Evolutionary conservation across 805 yeast species (phyloP).

Genomic region (Hyphopichia homilentoma): DNA sequence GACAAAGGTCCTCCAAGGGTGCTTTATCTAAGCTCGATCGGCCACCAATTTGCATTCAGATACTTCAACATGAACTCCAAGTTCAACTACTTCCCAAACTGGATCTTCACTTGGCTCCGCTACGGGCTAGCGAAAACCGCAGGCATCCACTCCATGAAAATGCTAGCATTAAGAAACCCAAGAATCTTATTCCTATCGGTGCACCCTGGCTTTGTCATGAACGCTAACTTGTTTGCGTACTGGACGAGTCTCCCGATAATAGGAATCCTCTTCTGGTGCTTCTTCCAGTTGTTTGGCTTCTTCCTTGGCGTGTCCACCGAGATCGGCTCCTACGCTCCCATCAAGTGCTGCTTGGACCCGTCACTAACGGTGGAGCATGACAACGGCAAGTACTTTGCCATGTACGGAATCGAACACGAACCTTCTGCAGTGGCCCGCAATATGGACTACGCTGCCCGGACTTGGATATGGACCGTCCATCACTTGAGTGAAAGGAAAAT

Average conservation of each 20-base stretch:
- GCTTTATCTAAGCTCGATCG: slow-evolving; percentile 61
- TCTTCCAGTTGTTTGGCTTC: slow-evolving; percentile 65
- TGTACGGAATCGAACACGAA: slow-evolving; percentile 52
- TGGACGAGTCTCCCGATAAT: slow-evolving; percentile 76
- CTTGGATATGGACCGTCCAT: slow-evolving; percentile 78
- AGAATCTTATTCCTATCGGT: slow-evolving; percentile 60
- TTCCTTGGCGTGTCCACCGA: slow-evolving; percentile 70
- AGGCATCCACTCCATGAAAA: slow-evolving; percentile 68
- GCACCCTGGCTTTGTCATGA: slow-evolving; percentile 87
- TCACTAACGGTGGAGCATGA: slow-evolving; percentile 46
- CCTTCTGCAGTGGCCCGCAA: slow-evolving; percentile 58
- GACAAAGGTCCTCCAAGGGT: slow-evolving; percentile 46
- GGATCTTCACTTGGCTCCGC: slow-evolving; percentile 71
- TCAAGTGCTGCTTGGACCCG: slow-evolving; percentile 59
- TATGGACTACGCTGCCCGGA: slow-evolving; percentile 57
- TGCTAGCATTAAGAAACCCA: slow-evolving; percentile 64
- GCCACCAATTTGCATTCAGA: slow-evolving; percentile 51
- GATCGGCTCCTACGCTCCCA: slow-evolving; percentile 63
- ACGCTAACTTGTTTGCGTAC: slow-evolving; percentile 68
- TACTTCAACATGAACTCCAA: slow-evolving; percentile 46
- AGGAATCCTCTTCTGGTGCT: slow-evolving; percentile 71
- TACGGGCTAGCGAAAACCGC: slow-evolving; percentile 76
- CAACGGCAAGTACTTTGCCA: slow-evolving; percentile 66
- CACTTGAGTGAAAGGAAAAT: slow-evolving; percentile 50
- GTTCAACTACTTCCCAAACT: slow-evolving; percentile 59